A percentile compares a stretch with the other conserved stretches of the same genome.
These are phyloP conservation scores for Mycena filopes DNA, from an alignment of 768 basidiomycete genomes.

Conservation along the genomic window DNA sequence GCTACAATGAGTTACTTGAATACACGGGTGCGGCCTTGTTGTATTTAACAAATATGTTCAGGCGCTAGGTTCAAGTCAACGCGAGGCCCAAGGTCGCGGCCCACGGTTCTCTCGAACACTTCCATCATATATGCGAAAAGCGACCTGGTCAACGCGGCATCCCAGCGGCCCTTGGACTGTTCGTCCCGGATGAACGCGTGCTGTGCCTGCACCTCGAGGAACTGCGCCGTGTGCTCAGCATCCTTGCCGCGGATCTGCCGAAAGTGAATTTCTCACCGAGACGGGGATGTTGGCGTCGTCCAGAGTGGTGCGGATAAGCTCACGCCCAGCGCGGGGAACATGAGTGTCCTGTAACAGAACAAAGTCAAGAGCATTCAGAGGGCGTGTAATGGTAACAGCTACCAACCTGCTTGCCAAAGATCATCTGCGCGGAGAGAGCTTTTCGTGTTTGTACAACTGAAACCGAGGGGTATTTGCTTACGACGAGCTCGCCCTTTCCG, in stretches of 20 bases:
- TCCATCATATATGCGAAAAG: constrained; percentile 92
- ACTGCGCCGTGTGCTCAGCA: constrained; percentile 54
- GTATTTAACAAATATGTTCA: constrained; percentile 80
- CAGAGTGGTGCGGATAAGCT: constrained; percentile 82
- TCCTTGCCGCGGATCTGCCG: neutral
- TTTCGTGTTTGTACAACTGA: neutral
- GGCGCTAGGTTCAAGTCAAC: constrained; percentile 55
- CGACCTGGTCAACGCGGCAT: constrained; percentile 87
- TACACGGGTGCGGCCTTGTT: no score
- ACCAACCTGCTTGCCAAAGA: constrained; percentile 91
- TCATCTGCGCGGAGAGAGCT: constrained; percentile 65
- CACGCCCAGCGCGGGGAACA: constrained; percentile 87
- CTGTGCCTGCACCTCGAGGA: constrained; percentile 96
- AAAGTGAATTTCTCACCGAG: constrained; percentile 62
- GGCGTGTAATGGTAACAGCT: constrained; percentile 8
- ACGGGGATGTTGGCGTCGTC: constrained; percentile 81
- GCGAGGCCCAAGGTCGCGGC: constrained; percentile 83
- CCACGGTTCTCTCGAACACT: constrained; percentile 90
- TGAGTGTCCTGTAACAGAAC: constrained; percentile 86
- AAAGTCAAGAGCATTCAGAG: neutral
- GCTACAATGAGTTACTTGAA: no score
- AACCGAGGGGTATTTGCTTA: constrained; percentile 47
- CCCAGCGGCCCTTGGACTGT: constrained; percentile 93
- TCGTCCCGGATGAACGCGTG: constrained; percentile 97
- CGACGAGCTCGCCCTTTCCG: constrained; percentile 86